These are phyloP conservation scores for Boletus sensibilis DNA, from an alignment of 768 basidiomycete species.

Conservation along the genomic window DNA sequence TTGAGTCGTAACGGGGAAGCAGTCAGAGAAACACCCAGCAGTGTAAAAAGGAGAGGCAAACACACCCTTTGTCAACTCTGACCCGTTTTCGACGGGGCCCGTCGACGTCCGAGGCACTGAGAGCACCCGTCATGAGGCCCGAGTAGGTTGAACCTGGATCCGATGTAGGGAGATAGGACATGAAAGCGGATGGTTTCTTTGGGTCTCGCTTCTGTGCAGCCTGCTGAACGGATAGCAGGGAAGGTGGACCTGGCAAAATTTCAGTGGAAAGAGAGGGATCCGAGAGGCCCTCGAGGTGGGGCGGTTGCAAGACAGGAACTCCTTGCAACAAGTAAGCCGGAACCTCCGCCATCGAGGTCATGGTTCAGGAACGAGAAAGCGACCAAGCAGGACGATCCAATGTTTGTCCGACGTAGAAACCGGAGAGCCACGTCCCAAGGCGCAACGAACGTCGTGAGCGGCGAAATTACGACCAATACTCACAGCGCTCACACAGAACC, in stretches of 20 bases:
- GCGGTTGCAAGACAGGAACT: constrained; percentile 70
- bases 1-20: constrained; percentile 21
- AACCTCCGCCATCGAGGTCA: constrained; percentile 70
- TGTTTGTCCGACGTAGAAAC: constrained; percentile 19
- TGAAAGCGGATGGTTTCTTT: constrained; percentile 64
- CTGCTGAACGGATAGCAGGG: constrained; percentile 69
- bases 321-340: constrained; percentile 73
- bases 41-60: constrained; percentile 29
- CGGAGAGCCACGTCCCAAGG: constrained; percentile 17
- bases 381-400: constrained; percentile 14
- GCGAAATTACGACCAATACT: constrained; percentile 17
- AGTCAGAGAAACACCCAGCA: constrained; percentile 24
- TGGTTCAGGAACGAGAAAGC: constrained; percentile 37
- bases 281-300: constrained; percentile 68
- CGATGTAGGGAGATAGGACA: constrained; percentile 79
- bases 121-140: constrained; percentile 66
- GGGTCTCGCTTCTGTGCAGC: constrained; percentile 74
- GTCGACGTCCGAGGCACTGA: constrained; percentile 55
- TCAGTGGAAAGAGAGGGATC: constrained; percentile 83
- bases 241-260: constrained; percentile 86
- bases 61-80: constrained; percentile 72
- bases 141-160: constrained; percentile 90
- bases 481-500: constrained; percentile 21
- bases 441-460: constrained; percentile 24
- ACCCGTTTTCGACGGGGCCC: constrained; percentile 71